These are phyloP conservation scores for Lactifluus piperatus DNA, from an alignment of 768 basidiomycete genomes.

Conservation along the genomic window DNA sequence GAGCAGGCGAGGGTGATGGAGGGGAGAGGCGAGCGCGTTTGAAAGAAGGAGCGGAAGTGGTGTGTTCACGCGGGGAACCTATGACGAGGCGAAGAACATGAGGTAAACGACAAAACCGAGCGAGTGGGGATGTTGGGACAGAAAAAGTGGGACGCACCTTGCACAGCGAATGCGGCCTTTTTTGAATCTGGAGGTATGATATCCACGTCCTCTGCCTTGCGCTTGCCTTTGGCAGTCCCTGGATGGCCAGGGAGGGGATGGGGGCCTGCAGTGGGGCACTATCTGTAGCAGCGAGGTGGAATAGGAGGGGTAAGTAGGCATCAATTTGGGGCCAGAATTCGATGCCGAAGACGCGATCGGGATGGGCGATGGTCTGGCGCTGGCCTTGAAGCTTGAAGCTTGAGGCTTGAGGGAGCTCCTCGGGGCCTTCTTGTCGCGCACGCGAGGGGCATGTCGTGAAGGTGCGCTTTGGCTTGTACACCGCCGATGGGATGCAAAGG, in stretches of 20 bases:
- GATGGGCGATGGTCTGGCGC: slow-evolving; percentile 6
- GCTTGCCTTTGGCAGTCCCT: slow-evolving; percentile 45
- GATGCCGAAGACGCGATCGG: slow-evolving; percentile 18
- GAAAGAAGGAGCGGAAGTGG: slow-evolving; percentile 57
- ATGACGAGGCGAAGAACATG: not conserved
- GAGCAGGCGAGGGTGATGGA: slow-evolving; percentile 28
- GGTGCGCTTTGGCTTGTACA: too few species aligned
- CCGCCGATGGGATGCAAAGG: too few species aligned
- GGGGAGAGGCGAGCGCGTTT: slow-evolving; percentile 59
- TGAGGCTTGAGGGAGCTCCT: slow-evolving; percentile 19
- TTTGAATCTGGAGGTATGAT: slow-evolving; percentile 56
- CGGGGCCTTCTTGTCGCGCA: slow-evolving; percentile 16
- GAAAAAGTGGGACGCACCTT: slow-evolving; percentile 35
- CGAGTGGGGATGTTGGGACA: not conserved
- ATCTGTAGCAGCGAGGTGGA: slow-evolving; percentile 25
- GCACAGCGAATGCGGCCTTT: slow-evolving; percentile 56
- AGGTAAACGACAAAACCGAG: slow-evolving; percentile 19
- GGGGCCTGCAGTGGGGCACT: slow-evolving; percentile 18
- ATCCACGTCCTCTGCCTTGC: slow-evolving; percentile 69
- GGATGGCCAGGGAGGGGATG: slow-evolving; percentile 20
- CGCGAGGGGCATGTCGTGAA: slow-evolving; percentile 14
- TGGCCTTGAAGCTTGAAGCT: too few species aligned
- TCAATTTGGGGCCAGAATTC: not conserved
- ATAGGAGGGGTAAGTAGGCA: slow-evolving; percentile 11
- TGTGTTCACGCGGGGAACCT: slow-evolving; percentile 26